Base-by-base conservation (phyloP, 2,329 filamentous ascomycete genomes). In the Penicillium sp. region DNA sequence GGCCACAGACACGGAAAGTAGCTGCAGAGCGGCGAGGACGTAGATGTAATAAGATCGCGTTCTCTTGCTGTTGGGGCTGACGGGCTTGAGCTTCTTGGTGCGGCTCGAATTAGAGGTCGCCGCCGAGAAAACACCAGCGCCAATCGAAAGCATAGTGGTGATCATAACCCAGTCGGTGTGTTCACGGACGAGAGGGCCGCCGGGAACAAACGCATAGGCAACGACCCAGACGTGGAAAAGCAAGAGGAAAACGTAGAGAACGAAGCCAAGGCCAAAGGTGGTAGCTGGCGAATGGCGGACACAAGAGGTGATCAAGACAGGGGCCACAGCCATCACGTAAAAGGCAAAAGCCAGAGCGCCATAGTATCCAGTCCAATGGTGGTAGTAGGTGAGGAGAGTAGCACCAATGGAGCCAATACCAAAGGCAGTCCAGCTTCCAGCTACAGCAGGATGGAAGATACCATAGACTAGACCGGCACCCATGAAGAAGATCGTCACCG, bases 171-270 rank as follows among this genome's bases (percentile, higher is more conserved):
- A 95, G 61, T 96, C 90, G 1, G 89, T 98, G 58, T 82, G 89
- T 63, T 98, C 92, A 30, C 92, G 82, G 29, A 98, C 85, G 1
- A 95, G 75, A 2, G 87, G 87, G 2, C 92, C 92, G 35, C 92
- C 92, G 2, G 92, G 92, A 2, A 98, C 92, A 53, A 98, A 98
- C 9, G 92, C 92, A 56, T 98, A 98, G 2, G 92, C 92, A 8
- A 98, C 92, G 23, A 95, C 85, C 92, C 92, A 98, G 38, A 95
- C 88, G 59, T 96, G 90, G 72, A 95, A 95, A n/a, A 98, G 76
- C 3, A 95, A 82, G 69, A 96, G 69, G 55, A 96, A 75, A 65
- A 96, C 95, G 71, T 96, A 98, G 32, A 94, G 64, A 35, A 95
- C 68, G 68, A 95, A 95, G 3, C 85, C 90, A 10, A 93, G 61